Evolutionary conservation across 208 protist species (phyloP).

Genomic region (Leishmania arabica): DNA sequence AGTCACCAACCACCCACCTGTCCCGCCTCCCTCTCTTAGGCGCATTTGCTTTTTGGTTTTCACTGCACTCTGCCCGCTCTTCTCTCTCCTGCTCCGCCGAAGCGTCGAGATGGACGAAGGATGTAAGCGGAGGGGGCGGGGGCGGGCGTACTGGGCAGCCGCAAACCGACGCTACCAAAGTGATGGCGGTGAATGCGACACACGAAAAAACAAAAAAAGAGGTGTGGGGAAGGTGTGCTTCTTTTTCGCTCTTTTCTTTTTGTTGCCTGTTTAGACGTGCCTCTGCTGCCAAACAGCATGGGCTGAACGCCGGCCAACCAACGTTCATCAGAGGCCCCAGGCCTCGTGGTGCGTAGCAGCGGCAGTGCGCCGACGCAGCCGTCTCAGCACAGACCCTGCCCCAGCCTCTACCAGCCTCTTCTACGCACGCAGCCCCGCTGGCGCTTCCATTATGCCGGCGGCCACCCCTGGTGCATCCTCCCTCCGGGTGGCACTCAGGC

Average conservation of each 20-base stretch:
- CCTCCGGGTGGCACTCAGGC: not conserved
- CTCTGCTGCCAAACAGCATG: not conserved
- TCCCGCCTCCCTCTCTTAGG: not conserved
- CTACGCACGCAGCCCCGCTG: not conserved
- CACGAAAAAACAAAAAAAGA: not conserved
- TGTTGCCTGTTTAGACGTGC: not conserved
- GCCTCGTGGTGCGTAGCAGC: not conserved
- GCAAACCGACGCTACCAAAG: not conserved
- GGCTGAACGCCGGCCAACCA: not conserved
- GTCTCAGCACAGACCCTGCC: not conserved
- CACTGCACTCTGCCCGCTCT: not conserved
- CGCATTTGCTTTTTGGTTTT: not conserved
- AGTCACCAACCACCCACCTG: no score
- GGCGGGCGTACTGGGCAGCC: not conserved
- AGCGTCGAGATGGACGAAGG: not conserved
- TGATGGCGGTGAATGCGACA: not conserved
- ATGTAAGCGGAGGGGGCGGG: not conserved
- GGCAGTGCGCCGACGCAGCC: not conserved
- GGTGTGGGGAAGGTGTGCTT: not conserved
- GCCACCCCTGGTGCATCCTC: not conserved
- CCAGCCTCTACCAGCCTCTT: not conserved
- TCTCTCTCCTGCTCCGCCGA: not conserved
- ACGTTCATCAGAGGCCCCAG: not conserved
- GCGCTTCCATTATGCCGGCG: not conserved
- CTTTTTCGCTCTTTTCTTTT: not conserved